Evolutionary conservation across 805 yeast species (phyloP), one percentile per base, ranked within the genome.

Genomic region (Barnettozyma californica): DNA sequence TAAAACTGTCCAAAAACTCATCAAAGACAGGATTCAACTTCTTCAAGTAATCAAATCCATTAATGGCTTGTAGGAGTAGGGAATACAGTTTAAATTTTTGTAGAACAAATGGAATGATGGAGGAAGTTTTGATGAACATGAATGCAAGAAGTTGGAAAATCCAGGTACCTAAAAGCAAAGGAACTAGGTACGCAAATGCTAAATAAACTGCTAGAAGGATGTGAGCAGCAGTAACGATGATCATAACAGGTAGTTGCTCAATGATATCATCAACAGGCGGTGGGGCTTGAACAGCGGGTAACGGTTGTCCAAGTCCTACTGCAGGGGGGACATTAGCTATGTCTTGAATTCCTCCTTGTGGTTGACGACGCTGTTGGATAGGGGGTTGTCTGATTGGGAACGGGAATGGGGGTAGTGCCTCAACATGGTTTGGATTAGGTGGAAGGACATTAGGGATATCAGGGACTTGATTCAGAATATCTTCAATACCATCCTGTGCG

Each of bases 161-260:
- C 6, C 51, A 10, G 16, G 54, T 57, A 9, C 84, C 84, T 4
- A 75, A 41, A 39, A 71, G 55, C 7, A 77, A 73, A 10, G 85
- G 84, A 3, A 77, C 51, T 16, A 74, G 63, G 54, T 77, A 80
- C 0, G 76, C 65, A 13, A 69, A 40, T 27, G 73, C 63, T 35
- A 77, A 57, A 49, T 73, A 74, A 2, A 66, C 56, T 1, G 70
- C 59, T 2, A 66, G 50, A 21, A 64, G 46, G 1, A 57, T 54
- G 26, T 66, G 58, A 16, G 65, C 67, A 16, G 64, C 63, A 39
- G 50, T 50, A 27, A 58, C 39, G 8, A 58, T 48, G 16, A 55
- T 29, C 16, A 46, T 49, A 9, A 54, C 40, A 11, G 62, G 58
- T 2, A 59, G 35, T 26, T 40, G 41, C 13, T 47, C 50, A 20